Conservation (phyloP, 257 asterid genomes). For the Ligustrum vulgare region DNA sequence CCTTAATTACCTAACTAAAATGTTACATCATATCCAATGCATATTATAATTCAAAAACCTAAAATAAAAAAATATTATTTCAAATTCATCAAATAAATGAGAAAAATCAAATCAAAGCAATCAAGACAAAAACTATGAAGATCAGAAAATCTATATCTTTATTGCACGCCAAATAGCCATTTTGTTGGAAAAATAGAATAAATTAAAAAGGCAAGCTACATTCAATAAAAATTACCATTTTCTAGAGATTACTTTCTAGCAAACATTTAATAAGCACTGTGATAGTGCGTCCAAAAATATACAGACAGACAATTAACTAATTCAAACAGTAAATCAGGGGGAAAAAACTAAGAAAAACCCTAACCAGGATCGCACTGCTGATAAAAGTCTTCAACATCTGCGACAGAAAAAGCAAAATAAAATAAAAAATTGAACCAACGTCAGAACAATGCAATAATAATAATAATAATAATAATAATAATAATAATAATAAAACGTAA, state of each 20-base stretch:
- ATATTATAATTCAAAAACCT: background rate
- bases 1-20: background rate
- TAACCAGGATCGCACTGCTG: slow-evolving; percentile 55
- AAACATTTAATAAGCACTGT: background rate
- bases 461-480: too few relatives aligned
- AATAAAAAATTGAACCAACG: background rate
- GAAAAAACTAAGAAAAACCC: slow-evolving; percentile 2
- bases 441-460: background rate
- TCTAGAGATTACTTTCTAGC: background rate
- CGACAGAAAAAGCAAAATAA: background rate
- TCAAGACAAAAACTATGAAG: background rate
- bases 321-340: background rate
- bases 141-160: background rate
- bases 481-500: too few relatives aligned
- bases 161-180: background rate
- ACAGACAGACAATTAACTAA: background rate
- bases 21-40: background rate
- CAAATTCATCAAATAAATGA: background rate
- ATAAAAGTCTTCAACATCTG: slow-evolving; percentile 42
- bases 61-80: background rate
- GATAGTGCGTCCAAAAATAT: background rate
- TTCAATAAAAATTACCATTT: background rate
- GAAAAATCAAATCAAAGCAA: background rate
- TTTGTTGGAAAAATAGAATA: background rate
- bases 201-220: background rate